Evolutionary conservation across 1,139 yeast genomes (phyloP).

Genomic region (Blastobotrys buckinghamii): DNA sequence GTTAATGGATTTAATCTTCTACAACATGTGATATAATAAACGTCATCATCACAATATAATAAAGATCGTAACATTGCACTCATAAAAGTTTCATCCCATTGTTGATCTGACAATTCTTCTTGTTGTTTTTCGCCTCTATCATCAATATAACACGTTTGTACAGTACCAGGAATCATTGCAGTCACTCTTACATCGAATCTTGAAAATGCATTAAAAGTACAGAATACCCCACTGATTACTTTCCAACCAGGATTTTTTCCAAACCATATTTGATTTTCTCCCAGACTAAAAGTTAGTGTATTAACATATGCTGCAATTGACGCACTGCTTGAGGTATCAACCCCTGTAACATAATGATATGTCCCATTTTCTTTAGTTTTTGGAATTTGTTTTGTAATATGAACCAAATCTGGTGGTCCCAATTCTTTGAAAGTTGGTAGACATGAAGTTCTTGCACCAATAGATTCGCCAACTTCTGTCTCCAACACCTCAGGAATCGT

Average conservation of each 20-base stretch:
- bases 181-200: conserved; percentile 65
- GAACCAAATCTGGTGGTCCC: conserved; percentile 92
- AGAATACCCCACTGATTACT: conserved; percentile 65
- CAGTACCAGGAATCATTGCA: conserved; percentile 69
- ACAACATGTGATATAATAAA: conserved; percentile 55
- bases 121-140: conserved; percentile 43
- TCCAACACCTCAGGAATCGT: conserved; percentile 41
- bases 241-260: conserved; percentile 74
- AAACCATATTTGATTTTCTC: conserved; percentile 60
- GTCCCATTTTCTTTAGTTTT: conserved; percentile 45
- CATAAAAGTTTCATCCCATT: conserved; percentile 80
- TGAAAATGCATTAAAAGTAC: conserved; percentile 64
- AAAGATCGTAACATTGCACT: conserved; percentile 68
- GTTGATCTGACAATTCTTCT: conserved; percentile 31
- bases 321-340: conserved; percentile 53
- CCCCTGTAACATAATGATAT: conserved; percentile 66
- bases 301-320: conserved; percentile 71
- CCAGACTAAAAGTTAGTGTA: conserved; percentile 56
- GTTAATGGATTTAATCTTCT: conserved; percentile 60
- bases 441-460: conserved; percentile 43
- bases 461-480: conserved; percentile 43
- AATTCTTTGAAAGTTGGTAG: conserved; percentile 48
- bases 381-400: conserved; percentile 44
- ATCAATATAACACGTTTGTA: conserved; percentile 65
- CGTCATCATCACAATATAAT: conserved; percentile 62